Evolutionary conservation across 2,329 filamentous ascomycete species (phyloP).

Genomic region (Fusarium bulbicola): DNA sequence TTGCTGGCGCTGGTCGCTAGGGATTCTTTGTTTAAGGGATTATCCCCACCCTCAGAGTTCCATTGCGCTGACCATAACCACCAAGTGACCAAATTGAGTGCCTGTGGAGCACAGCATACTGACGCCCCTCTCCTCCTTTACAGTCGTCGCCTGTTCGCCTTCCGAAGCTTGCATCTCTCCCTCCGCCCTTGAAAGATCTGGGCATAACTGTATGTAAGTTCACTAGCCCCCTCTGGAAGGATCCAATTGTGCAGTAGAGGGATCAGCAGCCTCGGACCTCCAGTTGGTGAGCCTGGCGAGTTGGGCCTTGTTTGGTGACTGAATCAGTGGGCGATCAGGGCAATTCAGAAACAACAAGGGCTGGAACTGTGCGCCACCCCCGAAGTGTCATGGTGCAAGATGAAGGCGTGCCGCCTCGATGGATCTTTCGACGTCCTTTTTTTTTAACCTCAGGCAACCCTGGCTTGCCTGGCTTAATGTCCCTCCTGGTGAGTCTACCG

Average conservation of each 20-base stretch:
- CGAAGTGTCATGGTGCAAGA: constrained; percentile 12
- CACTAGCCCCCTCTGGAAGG: constrained; percentile 23
- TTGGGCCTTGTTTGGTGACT: not conserved
- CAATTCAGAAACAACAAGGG: not conserved
- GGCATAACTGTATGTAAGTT: constrained; percentile 8
- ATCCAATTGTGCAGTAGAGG: constrained; percentile 5
- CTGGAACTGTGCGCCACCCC: constrained; percentile 37
- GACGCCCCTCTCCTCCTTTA: not conserved
- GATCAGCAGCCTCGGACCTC: constrained; percentile 21
- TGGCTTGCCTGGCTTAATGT: not conserved
- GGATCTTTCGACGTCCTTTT: constrained; percentile 6
- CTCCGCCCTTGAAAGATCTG: constrained; percentile 10
- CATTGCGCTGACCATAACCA: constrained; percentile 33
- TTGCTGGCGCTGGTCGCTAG: constrained; percentile 6
- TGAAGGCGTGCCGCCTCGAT: constrained; percentile 22
- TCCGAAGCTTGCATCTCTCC: constrained; percentile 14
- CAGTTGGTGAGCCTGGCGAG: constrained; percentile 11
- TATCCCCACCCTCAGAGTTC: constrained; percentile 30
- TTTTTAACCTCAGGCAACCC: not conserved
- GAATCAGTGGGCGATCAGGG: too few relatives aligned
- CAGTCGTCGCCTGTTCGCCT: not conserved
- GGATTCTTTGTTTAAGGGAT: constrained; percentile 21
- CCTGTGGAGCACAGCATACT: constrained; percentile 20
- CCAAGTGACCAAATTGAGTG: constrained; percentile 7
- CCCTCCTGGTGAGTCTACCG: constrained; percentile 9